A percentile compares a stretch with the other conserved stretches of the same genome.
phyloP scores from a whole-genome alignment of 805 yeast genomes.

The Candida lessepsii region DNA sequence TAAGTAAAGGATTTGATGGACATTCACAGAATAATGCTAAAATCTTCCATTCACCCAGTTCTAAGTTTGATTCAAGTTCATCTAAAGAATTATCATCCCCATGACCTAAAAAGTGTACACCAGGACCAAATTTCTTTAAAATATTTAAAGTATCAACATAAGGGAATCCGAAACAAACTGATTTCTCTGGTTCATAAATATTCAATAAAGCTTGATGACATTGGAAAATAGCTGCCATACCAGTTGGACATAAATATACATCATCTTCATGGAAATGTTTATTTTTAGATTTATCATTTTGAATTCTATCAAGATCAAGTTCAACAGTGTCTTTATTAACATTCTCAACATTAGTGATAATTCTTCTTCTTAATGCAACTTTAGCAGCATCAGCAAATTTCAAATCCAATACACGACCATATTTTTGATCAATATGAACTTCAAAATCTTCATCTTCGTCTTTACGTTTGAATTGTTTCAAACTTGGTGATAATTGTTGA shows the following conservation, averaged over 20 bases:
- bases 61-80: constrained; percentile 61
- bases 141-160: constrained; percentile 90
- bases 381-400: constrained; percentile 76
- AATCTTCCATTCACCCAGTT: constrained; percentile 54
- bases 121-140: constrained; percentile 86
- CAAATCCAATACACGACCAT: constrained; percentile 83
- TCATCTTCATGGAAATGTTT: constrained; percentile 49
- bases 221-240: constrained; percentile 88
- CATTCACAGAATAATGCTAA: constrained; percentile 85
- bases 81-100: constrained; percentile 73
- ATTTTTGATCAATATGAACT: constrained; percentile 80
- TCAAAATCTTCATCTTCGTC: constrained; percentile 34
- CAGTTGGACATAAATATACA: constrained; percentile 82
- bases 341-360: constrained; percentile 57
- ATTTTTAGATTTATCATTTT: constrained; percentile 20
- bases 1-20: constrained; percentile 91
- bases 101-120: constrained; percentile 79
- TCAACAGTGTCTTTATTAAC: constrained; percentile 1
- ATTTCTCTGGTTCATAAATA: constrained; percentile 42
- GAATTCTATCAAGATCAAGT: constrained; percentile 5
- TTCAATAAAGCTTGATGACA: constrained; percentile 63
- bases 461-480: constrained; percentile 20
- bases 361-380: constrained; percentile 66
- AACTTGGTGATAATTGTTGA: constrained; percentile 15
- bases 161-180: constrained; percentile 95